These are phyloP conservation scores for Solanum piurae DNA, from an alignment of 257 asterid species.

Conservation along the genomic window DNA sequence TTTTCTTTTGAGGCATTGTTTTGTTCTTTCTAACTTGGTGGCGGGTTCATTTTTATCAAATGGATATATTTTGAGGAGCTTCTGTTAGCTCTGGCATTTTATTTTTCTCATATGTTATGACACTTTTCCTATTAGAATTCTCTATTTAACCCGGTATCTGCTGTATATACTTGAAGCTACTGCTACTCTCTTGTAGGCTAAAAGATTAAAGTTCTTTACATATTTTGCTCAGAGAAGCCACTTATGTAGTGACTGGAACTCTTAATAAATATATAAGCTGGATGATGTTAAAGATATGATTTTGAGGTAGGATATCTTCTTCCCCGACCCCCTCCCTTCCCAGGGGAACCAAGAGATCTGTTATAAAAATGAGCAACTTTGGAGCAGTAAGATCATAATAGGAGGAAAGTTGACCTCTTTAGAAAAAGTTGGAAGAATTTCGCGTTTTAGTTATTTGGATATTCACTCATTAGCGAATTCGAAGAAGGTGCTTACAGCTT, in stretches of 20 bases:
- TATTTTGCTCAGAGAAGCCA: neutral
- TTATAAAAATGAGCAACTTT: neutral
- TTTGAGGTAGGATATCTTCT: neutral
- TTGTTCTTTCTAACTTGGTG: neutral
- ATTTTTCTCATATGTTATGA: neutral
- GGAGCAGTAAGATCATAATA: neutral
- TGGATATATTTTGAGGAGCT: neutral
- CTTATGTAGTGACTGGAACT: neutral
- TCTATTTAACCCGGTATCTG: neutral
- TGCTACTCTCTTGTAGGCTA: neutral
- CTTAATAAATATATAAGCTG: neutral
- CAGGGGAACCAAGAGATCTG: neutral
- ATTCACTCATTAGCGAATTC: neutral
- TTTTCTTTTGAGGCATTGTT: neutral
- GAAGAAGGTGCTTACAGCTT: neutral
- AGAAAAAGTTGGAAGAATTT: neutral
- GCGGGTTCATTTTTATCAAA: neutral
- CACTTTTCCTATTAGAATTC: neutral
- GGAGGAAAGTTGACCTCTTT: neutral
- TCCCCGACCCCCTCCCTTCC: neutral
- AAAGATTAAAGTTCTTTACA: neutral
- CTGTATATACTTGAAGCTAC: neutral
- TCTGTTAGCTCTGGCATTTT: neutral
- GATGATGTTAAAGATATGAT: neutral
- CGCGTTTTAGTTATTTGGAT: neutral